Conservation (phyloP, 1,284 basidiomycete species). For the Ceratobasidium sp. region DNA sequence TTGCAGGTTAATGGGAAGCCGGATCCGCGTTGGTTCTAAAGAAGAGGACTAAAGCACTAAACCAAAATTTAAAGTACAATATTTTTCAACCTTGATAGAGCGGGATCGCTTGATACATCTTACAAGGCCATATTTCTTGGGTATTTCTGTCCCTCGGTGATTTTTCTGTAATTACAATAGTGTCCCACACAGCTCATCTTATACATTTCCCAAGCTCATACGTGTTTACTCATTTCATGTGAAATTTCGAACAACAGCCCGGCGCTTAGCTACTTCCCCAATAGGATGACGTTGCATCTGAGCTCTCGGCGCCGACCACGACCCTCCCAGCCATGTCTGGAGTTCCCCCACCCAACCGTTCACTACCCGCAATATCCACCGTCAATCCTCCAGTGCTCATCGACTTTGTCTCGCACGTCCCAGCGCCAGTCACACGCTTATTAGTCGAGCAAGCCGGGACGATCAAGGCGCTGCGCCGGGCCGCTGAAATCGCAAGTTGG, state of each 20-base stretch:
- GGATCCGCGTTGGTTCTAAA: conserved; percentile 30
- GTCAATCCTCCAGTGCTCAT: conserved; percentile 39
- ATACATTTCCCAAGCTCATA: too few relatives aligned
- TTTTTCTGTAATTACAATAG: too few relatives aligned
- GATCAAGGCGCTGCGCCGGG: conserved; percentile 37
- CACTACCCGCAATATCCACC: conserved; percentile 21
- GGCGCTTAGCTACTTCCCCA: conserved; percentile 23
- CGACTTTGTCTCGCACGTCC: conserved; percentile 48
- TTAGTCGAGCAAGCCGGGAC: conserved; percentile 48
- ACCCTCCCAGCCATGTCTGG: conserved; percentile 31
- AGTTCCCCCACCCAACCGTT: conserved; percentile 15
- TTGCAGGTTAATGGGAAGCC: conserved; percentile 22
- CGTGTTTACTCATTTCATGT: too few relatives aligned
- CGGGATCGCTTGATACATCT: neutral
- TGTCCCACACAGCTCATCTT: too few relatives aligned
- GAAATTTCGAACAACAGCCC: neutral
- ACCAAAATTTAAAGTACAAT: neutral
- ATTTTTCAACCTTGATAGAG: neutral
- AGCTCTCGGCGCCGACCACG: conserved; percentile 26
- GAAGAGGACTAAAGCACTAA: conserved; percentile 1
- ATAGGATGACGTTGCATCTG: conserved; percentile 40
- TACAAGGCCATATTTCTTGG: too few relatives aligned
- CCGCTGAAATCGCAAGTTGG: conserved; percentile 48
- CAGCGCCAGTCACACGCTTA: conserved; percentile 48
- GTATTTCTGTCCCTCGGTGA: too few relatives aligned